Percentiles rank a stretch among this genome's conserved stretches.
Evolutionary conservation across 2,329 filamentous ascomycete genomes (phyloP).

Genomic region (Xylariaceae sp.): DNA sequence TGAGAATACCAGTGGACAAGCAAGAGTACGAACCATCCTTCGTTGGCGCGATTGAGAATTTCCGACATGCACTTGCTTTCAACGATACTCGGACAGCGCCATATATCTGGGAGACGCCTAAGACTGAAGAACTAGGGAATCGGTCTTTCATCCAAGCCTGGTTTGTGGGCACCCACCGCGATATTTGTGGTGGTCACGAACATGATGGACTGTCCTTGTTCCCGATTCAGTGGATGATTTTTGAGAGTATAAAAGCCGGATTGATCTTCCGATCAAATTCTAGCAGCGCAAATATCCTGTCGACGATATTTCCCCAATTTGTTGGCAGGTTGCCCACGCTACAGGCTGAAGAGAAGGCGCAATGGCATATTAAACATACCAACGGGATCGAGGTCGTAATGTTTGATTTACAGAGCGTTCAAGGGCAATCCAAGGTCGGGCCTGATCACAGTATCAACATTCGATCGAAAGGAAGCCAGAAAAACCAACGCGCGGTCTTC

Average conservation of each 20-base stretch:
- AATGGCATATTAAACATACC: constrained; percentile 8
- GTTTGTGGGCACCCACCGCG: constrained; percentile 10
- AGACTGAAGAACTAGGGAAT: background rate
- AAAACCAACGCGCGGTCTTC: constrained; percentile 6
- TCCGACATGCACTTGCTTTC: constrained; percentile 12
- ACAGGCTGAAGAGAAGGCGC: constrained; percentile 5
- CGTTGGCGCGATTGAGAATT: constrained; percentile 5
- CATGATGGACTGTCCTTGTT: constrained; percentile 11
- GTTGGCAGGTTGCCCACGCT: constrained; percentile 6
- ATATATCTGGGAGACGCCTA: background rate
- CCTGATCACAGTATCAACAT: constrained; percentile 6
- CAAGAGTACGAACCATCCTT: constrained; percentile 12
- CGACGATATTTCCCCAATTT: constrained; percentile 10
- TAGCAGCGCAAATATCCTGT: background rate
- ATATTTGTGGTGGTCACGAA: constrained; percentile 11
- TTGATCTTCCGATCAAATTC: constrained; percentile 3
- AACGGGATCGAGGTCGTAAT: constrained; percentile 9
- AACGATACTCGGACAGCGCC: constrained; percentile 8
- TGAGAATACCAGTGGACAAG: constrained; percentile 5
- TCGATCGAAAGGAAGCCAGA: background rate
- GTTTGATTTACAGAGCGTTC: constrained; percentile 12
- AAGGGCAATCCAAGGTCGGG: constrained; percentile 4
- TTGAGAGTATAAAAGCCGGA: constrained; percentile 11
- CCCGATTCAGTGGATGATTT: constrained; percentile 13
- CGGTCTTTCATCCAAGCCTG: constrained; percentile 11